Evolutionary conservation across 805 yeast species (phyloP).

Genomic region (Kazachstania viticola): DNA sequence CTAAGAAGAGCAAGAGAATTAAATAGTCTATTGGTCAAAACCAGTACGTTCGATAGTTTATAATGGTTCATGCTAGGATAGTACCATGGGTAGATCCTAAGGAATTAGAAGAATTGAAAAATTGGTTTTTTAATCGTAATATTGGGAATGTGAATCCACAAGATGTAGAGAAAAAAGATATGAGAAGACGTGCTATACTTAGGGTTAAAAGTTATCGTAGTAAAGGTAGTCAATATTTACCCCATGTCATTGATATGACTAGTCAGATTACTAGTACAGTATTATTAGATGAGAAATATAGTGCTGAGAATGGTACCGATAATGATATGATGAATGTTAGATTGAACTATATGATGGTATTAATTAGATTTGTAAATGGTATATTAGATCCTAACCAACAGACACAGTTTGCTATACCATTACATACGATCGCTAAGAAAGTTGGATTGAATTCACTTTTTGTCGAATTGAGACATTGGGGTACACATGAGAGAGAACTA

Average conservation of each 20-base stretch:
- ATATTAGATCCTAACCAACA: slow-evolving; percentile 78
- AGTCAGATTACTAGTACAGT: slow-evolving; percentile 42
- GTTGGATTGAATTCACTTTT: slow-evolving; percentile 65
- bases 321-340: slow-evolving; percentile 29
- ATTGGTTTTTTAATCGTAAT: slow-evolving; percentile 46
- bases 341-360: slow-evolving; percentile 56
- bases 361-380: slow-evolving; percentile 85
- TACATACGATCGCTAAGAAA: slow-evolving; percentile 60
- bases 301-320: slow-evolving; percentile 5
- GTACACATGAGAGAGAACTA: slow-evolving; percentile 72
- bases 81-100: slow-evolving; percentile 29
- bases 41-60: neutral
- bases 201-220: slow-evolving; percentile 43
- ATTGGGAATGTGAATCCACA: no score
- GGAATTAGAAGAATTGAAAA: slow-evolving; percentile 37
- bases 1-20: no score
- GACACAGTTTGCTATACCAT: slow-evolving; percentile 64
- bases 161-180: slow-evolving; percentile 10
- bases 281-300: slow-evolving; percentile 34
- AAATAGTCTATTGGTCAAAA: no score
- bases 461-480: slow-evolving; percentile 82
- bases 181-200: slow-evolving; percentile 36
- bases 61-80: slow-evolving; percentile 22
- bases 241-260: slow-evolving; percentile 65
- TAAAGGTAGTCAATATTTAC: slow-evolving; percentile 44